Base-by-base conservation (phyloP, 805 yeast genomes). In the Ogataea saltuana region DNA sequence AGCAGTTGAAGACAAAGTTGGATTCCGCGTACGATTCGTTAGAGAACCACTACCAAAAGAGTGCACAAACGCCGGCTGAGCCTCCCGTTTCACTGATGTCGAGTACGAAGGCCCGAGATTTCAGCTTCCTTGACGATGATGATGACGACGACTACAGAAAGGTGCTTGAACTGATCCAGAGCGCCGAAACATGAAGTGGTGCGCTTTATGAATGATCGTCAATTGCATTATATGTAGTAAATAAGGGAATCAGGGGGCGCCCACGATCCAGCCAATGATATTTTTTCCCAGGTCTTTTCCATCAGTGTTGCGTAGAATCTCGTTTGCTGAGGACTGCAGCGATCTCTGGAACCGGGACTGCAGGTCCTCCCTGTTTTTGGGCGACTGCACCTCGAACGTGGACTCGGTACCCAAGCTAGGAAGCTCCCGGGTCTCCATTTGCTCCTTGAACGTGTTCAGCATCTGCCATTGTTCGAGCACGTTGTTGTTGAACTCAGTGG, bases 391-490 rank as follows among this genome's bases (percentile, higher is more conserved):
- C 11, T 40, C 31, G 20, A 25, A 23, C 30, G 35, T 30, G 10
- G 30, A 3, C 28, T 29, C 34, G 4, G 10, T 5, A 15, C 15
- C 25, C 10, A 6, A 33, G 35, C 33, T 48, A 47, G 4, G 29
- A 12, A n/a, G n/a, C n/a, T n/a, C n/a, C n/a, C n/a, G n/a, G n/a
- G n/a, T n/a, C 28, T 52, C 56, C 20, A 59, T 49, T 25, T 70
- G 67, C 34, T 63, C 65, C 12, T 44, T 47, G 16, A 47, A 58
- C 2, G 68, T 46, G n/a, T 68, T 55, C 11, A 80, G 52, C 20
- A 68, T 60, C 27, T 74, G 75, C 88, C 93, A 85, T 44, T 83
- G 86, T 12, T 76, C 74, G 12, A 83, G 59, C 2, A 87, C 75
- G 9, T 73, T 67, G 23, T 71, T 70, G 41, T 79, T 69, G 49